Evolutionary conservation across 306 rosid genomes (phyloP), one percentile per base, ranked within the genome.

Genomic region (Vigna mungo): DNA sequence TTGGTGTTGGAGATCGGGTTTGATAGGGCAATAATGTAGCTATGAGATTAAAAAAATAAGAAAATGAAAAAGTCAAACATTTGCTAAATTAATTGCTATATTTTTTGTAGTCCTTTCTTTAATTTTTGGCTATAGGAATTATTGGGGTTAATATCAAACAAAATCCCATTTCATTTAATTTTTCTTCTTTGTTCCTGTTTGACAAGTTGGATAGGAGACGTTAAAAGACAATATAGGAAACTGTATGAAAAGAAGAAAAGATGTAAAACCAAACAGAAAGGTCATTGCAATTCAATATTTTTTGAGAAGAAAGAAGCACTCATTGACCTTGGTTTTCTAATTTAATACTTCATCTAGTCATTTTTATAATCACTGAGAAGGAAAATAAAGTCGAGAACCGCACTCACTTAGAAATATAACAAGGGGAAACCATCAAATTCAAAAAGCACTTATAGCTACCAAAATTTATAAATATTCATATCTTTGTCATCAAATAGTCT

Each of bases 251-350:
- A 67, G 63, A 58, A 77, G 56, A 79, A 68, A 86, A 64, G 82
- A 65, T 68, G 79, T 55, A 80, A 72, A 73, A 79, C 63, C 85
- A 86, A 85, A 86, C 82, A 65, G 76, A 83, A 85, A 78, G 74
- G 77, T 23, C 64, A 58, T 21, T 58, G 74, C 20, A 46, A 78
- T 82, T 82, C 80, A 89, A 83, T 61, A 76, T 81, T 79, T 80
- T 20, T 79, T 68, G 23, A 84, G 58, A 88, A 82, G 79, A 85
- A 41, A 83, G 84, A 85, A 77, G 68, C 94, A 83, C 78, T 76
- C 87, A 91, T 91, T 94, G 98, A 95, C 92, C 97, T 83, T 77
- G 69, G 87, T 82, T 88, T 82, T 62, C 44, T 76, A 74, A 69
- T 83, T 82, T 79, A 82, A 75, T 80, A 75, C 49, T 64, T 51